A percentile compares a stretch with the other conserved stretches of the same genome.
These are phyloP conservation scores for Vitis hybrid DNA, from an alignment of 177 flowering plant species.

Conservation along the genomic window DNA sequence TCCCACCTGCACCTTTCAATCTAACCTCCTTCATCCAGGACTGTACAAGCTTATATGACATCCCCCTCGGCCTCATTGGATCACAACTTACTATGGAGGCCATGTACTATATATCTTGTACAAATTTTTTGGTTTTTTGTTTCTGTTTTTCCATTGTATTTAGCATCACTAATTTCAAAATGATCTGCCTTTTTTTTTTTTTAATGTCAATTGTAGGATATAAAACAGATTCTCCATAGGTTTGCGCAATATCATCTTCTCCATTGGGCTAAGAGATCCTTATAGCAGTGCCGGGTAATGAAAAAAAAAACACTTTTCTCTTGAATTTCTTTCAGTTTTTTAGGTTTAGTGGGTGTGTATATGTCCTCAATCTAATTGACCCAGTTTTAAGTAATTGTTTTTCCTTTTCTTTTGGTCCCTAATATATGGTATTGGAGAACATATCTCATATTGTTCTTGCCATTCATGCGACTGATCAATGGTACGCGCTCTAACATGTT, in stretches of 20 bases:
- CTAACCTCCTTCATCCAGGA: slow-evolving; percentile 1
- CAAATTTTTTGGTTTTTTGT: no score
- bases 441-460: no score
- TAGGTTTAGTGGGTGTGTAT: no score
- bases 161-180: neutral
- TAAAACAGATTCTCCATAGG: slow-evolving; percentile 18
- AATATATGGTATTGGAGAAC: no score
- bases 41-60: slow-evolving; percentile 21
- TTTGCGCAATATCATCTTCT: slow-evolving; percentile 50
- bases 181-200: neutral
- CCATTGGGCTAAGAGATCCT: slow-evolving; percentile 43
- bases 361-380: no score
- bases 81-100: slow-evolving; percentile 16
- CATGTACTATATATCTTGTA: no score
- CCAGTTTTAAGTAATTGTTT: no score
- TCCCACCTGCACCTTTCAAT: slow-evolving; percentile 21
- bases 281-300: slow-evolving; percentile 48
- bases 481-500: no score
- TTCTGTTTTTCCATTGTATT: slow-evolving; percentile 9
- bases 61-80: slow-evolving; percentile 44
- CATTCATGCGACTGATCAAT: no score
- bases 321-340: no score
- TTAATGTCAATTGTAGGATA: slow-evolving; percentile 23
- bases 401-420: no score
- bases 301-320: no score